These are phyloP conservation scores for Draba incana DNA, from an alignment of 345 rosid genomes.

Conservation along the genomic window DNA sequence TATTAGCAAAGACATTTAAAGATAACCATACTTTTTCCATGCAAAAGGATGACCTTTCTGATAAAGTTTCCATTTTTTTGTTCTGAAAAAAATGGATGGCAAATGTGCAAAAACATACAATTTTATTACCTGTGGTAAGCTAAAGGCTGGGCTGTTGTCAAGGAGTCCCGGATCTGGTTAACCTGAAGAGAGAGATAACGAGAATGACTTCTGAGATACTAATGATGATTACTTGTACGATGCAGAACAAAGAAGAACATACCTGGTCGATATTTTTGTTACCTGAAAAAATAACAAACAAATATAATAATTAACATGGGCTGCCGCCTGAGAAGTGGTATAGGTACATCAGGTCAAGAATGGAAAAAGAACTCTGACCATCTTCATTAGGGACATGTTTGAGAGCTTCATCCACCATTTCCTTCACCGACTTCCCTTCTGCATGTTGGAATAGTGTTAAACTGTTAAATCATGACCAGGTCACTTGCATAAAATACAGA, in stretches of 20 bases:
- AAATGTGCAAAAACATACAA: conserved; percentile 25
- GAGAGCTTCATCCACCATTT: conserved; percentile 98
- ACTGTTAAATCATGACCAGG: neutral
- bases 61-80: neutral
- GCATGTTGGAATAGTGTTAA: conserved; percentile 39
- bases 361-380: conserved; percentile 54
- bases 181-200: conserved; percentile 53
- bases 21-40: neutral
- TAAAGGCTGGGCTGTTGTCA: conserved; percentile 96
- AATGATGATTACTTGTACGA: conserved; percentile 17
- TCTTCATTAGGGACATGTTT: conserved; percentile 75
- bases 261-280: conserved; percentile 91
- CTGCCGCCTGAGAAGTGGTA: conserved; percentile 22
- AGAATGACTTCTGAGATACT: conserved; percentile 33
- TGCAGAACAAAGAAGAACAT: conserved; percentile 34
- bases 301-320: conserved; percentile 31
- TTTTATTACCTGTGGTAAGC: conserved; percentile 88
- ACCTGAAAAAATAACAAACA: conserved; percentile 63
- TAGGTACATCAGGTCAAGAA: conserved; percentile 11
- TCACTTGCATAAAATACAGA: conserved; percentile 16
- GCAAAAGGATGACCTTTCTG: conserved; percentile 20
- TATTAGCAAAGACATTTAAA: conserved; percentile 5
- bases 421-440: conserved; percentile 97
- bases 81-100: neutral
- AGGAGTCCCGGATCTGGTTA: conserved; percentile 91